Evolutionary conservation across 495 filamentous ascomycete species (phyloP).

Genomic region (Penicillium egyptiacum): DNA sequence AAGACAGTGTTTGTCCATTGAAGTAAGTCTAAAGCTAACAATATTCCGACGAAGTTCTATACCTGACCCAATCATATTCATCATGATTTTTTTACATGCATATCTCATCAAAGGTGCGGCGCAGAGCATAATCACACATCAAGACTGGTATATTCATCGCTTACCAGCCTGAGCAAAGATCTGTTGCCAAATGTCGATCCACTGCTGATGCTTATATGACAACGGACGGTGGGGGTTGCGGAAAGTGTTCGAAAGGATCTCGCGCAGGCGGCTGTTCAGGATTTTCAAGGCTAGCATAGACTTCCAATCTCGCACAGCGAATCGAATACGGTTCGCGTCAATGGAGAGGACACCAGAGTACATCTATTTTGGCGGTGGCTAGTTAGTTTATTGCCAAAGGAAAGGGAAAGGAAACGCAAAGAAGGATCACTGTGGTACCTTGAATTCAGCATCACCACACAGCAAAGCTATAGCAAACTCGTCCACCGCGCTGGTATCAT

Average conservation of each 20-base stretch:
- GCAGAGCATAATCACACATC: neutral
- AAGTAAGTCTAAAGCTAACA: slow-evolving; percentile 1
- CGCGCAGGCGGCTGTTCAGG: slow-evolving; percentile 64
- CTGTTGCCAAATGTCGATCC: slow-evolving; percentile 68
- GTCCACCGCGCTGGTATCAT: slow-evolving; percentile 81
- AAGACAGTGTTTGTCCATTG: slow-evolving; percentile 2
- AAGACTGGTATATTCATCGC: slow-evolving; percentile 12
- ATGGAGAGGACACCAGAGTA: slow-evolving; percentile 83
- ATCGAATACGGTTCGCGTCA: slow-evolving; percentile 84
- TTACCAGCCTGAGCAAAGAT: slow-evolving; percentile 41
- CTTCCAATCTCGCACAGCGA: slow-evolving; percentile 86
- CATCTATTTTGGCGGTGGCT: slow-evolving; percentile 49
- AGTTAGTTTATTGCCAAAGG: slow-evolving; percentile 3
- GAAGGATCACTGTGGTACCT: slow-evolving; percentile 39
- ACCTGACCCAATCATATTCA: slow-evolving; percentile 7
- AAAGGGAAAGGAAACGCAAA: neutral
- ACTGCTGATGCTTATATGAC: slow-evolving; percentile 65
- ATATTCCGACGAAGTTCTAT: slow-evolving; percentile 9
- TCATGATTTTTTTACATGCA: slow-evolving; percentile 15
- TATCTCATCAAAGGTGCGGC: slow-evolving; percentile 12
- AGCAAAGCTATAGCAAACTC: slow-evolving; percentile 79
- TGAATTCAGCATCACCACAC: slow-evolving; percentile 83
- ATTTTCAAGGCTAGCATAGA: slow-evolving; percentile 80
- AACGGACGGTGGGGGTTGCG: slow-evolving; percentile 67
- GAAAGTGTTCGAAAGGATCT: slow-evolving; percentile 69